phyloP scores from a whole-genome alignment of 768 basidiomycete species.

The Dentipellis fragilis region DNA sequence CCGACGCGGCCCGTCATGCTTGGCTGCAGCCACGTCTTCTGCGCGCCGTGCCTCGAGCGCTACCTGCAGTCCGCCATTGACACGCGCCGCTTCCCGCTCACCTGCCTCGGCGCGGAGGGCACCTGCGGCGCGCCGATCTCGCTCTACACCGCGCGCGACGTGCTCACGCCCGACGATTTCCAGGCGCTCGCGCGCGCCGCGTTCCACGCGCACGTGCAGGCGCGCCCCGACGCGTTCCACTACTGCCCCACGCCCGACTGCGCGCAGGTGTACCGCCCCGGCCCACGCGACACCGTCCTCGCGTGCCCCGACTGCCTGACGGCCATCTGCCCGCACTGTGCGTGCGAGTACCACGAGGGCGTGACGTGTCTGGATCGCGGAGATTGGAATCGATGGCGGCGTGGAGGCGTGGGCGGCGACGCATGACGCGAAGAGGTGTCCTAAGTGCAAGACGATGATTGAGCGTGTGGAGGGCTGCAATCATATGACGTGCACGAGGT shows the following conservation, averaged over 20 bases:
- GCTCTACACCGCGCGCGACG: conserved; percentile 34
- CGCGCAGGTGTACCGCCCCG: conserved; percentile 57
- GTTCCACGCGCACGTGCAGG: conserved; percentile 50
- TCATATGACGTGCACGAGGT: conserved; percentile 71
- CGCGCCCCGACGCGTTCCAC: conserved; percentile 50
- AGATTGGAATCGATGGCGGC: conserved; percentile 35
- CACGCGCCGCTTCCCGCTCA: conserved; percentile 57
- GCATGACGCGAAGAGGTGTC: conserved; percentile 68
- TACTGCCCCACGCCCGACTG: conserved; percentile 80
- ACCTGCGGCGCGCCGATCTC: conserved; percentile 50
- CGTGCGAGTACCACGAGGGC: conserved; percentile 52
- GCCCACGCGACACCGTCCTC: conserved; percentile 37
- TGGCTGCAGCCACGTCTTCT: conserved; percentile 61
- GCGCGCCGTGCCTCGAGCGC: conserved; percentile 45
- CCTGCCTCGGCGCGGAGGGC: conserved; percentile 57
- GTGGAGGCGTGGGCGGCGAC: conserved; percentile 55
- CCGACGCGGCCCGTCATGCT: conserved; percentile 42
- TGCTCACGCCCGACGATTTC: conserved; percentile 45
- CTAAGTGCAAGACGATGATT: conserved; percentile 59
- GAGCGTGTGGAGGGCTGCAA: conserved; percentile 73
- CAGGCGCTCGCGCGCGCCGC: conserved; percentile 46
- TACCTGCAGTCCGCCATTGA: conserved; percentile 53
- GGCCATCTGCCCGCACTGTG: conserved; percentile 60
- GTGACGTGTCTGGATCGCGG: conserved; percentile 52
- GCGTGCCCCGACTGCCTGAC: conserved; percentile 65